These are phyloP conservation scores for Polyporus tsugae DNA, from an alignment of 1,284 basidiomycete species.

Conservation along the genomic window DNA sequence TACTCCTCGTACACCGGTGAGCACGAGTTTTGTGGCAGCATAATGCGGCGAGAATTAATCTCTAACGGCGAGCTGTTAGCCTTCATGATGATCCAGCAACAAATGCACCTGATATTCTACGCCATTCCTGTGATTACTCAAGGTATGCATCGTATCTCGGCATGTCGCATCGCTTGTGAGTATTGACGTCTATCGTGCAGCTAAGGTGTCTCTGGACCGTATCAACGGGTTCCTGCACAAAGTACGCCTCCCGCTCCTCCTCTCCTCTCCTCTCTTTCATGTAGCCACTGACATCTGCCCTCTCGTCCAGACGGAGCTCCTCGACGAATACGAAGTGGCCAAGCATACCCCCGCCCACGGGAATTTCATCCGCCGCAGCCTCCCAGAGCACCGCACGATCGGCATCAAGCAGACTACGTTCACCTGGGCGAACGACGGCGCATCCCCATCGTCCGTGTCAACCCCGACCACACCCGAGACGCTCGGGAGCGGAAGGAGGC, in stretches of 20 bases:
- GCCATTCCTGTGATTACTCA: slow-evolving; percentile 30
- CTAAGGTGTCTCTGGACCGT: slow-evolving; percentile 54
- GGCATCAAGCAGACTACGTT: slow-evolving; percentile 51
- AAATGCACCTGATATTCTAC: slow-evolving; percentile 42
- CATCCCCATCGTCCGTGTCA: not conserved
- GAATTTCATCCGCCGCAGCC: slow-evolving; percentile 16
- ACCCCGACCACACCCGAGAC: not conserved
- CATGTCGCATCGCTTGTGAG: not conserved
- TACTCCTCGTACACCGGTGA: slow-evolving; percentile 46
- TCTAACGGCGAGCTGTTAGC: slow-evolving; percentile 28
- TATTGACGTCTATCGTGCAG: slow-evolving; percentile 7
- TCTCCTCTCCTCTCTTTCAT: too few relatives aligned
- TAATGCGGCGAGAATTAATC: too few relatives aligned
- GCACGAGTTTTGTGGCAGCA: not conserved
- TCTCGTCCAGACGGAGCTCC: slow-evolving; percentile 48
- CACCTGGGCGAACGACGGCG: slow-evolving; percentile 44
- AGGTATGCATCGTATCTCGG: slow-evolving; percentile 4
- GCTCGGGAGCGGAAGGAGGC: slow-evolving; percentile 21
- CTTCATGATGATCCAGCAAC: slow-evolving; percentile 43
- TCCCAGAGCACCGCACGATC: slow-evolving; percentile 37
- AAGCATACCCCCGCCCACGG: slow-evolving; percentile 21
- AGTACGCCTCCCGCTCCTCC: slow-evolving; percentile 18
- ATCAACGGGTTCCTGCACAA: slow-evolving; percentile 51
- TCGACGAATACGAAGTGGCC: slow-evolving; percentile 47
- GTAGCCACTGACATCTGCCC: not conserved